Conservation (phyloP, 441 rosid genomes). For the Gossypium gossypioides region DNA sequence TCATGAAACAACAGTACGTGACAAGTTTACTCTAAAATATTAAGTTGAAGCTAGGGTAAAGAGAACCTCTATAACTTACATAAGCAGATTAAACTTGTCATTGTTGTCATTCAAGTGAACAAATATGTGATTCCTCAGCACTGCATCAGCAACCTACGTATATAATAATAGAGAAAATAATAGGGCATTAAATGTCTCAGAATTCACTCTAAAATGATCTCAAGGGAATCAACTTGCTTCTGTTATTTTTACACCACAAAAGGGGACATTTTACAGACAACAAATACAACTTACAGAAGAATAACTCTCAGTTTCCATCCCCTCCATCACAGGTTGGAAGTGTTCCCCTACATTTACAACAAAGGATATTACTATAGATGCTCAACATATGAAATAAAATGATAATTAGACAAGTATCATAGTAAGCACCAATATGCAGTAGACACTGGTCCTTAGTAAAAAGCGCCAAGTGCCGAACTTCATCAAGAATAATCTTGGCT, state of each 20-base stretch:
- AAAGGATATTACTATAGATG: conserved; percentile 15
- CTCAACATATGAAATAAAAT: conserved; percentile 3
- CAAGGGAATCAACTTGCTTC: conserved; percentile 8
- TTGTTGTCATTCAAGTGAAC: conserved; percentile 73
- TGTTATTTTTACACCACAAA: background rate
- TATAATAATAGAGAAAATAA: conserved; percentile 1
- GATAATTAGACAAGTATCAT: conserved; percentile 10
- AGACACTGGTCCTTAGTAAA: conserved; percentile 68
- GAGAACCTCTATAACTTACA: conserved; percentile 38
- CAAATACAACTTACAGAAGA: conserved; percentile 35
- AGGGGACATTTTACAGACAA: background rate
- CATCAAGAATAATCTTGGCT: conserved; percentile 79
- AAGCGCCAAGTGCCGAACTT: conserved; percentile 60
- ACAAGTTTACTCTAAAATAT: conserved; percentile 5
- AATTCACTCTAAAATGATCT: background rate
- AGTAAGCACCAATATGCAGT: conserved; percentile 58
- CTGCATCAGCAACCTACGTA: conserved; percentile 69
- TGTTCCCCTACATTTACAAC: conserved; percentile 53
- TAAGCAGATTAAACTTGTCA: conserved; percentile 90
- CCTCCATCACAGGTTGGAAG: conserved; percentile 60
- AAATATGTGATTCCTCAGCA: conserved; percentile 59
- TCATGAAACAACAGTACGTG: background rate
- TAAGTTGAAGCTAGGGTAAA: conserved; percentile 12
- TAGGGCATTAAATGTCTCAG: background rate
- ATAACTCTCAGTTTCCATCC: conserved; percentile 47